Base-by-base conservation (phyloP, 768 basidiomycete species). In the Tricholoma hemisulphureum region DNA sequence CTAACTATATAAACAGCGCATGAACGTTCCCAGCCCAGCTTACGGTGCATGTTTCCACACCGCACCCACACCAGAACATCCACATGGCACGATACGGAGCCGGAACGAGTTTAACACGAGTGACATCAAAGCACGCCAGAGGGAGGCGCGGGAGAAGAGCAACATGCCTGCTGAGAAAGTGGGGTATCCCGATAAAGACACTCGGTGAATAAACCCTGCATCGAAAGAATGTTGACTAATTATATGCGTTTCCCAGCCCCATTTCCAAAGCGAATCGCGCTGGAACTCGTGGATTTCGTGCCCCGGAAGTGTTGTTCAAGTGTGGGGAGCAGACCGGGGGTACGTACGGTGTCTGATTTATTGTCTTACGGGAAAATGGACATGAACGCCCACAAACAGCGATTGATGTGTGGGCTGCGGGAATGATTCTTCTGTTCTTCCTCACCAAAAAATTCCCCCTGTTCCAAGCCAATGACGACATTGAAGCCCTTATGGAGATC, bases 361-460 rank as follows among this genome's bases (percentile, higher is more conserved):
- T 28, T 29, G 26, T 28, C 6, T 28, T 29, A 29, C 6, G 46
- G 46, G 35, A n/a, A 16, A 35, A 51, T 49, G 24, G 21, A 37
- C 28, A 18, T 28, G 58, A 20, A 60, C 51, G 14, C 53, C 35
- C 57, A 28, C 43, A 31, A 14, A 37, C 67, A 99, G 97, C 96
- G 2, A 89, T 98, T 67, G 97, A 99, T 64, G 84, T 98, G 46
- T 99, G 97, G 97, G 89, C 95, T 0, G 92, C 86, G 6, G 97
- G 97, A 0, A 87, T 88, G 66, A 97, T 98, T 53, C 73, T 99
- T 0, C 80, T 98, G 6, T 95, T 95, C 75, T 95, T 98, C 75
- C 78, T 99, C 32, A 88, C 88, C 0, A 83, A 86, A 43, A 97
- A 96, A 63, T 99, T 98, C 67, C 97, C 97, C 1, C 73, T 98